A percentile compares a stretch with the other conserved stretches of the same genome.
Evolutionary conservation across 108 stramenopile species (phyloP).

Genomic region (Cyclotella kingstonii): DNA sequence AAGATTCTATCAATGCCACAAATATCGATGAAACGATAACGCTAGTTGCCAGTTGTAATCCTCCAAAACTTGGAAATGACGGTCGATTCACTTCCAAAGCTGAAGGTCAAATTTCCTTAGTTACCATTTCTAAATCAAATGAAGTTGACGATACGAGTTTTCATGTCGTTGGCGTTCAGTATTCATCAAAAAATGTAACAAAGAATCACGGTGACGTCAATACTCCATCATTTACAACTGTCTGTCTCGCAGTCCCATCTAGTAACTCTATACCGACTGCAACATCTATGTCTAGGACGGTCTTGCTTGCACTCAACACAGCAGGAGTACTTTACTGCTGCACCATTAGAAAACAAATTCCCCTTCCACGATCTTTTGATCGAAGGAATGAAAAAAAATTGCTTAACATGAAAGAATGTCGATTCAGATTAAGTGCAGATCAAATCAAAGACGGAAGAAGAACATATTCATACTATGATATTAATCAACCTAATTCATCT

Average conservation of each 20-base stretch:
- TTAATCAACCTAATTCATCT: neutral
- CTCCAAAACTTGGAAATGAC: neutral
- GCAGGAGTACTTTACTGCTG: no score
- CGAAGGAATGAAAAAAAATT: no score
- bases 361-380: no score
- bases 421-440: no score
- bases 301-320: no score
- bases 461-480: neutral
- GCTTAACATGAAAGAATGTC: no score
- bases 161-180: neutral
- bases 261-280: no score
- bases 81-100: conserved; percentile 1
- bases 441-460: neutral
- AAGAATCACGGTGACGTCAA: neutral
- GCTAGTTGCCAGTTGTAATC: conserved; percentile 26
- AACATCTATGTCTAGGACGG: no score
- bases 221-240: no score
- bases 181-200: neutral
- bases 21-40: conserved; percentile 9
- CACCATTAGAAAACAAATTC: no score
- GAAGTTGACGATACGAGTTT: neutral
- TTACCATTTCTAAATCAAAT: conserved; percentile 9
- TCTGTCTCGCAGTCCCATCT: no score
- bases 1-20: neutral
- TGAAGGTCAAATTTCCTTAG: conserved; percentile 21